phyloP scores from a whole-genome alignment of 352 stramenopile species.

The Pythium volutum region DNA sequence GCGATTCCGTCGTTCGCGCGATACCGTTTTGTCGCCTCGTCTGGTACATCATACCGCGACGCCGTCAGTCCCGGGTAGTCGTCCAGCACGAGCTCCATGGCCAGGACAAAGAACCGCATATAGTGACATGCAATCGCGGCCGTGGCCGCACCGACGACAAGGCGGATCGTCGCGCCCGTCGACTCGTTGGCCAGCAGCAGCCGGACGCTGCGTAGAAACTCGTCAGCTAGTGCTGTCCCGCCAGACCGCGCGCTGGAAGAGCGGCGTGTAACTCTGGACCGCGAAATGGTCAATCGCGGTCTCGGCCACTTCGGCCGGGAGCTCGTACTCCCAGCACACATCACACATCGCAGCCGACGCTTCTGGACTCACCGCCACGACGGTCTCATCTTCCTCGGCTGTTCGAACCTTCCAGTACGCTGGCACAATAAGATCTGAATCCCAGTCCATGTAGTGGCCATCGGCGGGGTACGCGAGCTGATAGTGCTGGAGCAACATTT shows the following conservation, averaged over 20 bases:
- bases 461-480: slow-evolving; percentile 8
- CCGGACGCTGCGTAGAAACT: no score
- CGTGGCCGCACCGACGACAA: slow-evolving; percentile 15
- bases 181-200: no score
- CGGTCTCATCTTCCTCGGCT: no score
- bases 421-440: slow-evolving; percentile 14
- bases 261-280: slow-evolving; percentile 24
- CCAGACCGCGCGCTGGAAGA: slow-evolving; percentile 15
- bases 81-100: slow-evolving; percentile 23
- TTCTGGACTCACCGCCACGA: no score
- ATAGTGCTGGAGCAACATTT: slow-evolving; percentile 3
- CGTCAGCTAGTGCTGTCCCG: no score
- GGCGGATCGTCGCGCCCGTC: slow-evolving; percentile 8
- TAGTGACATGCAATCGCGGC: slow-evolving; percentile 2
- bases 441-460: background rate
- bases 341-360: no score
- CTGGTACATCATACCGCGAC: slow-evolving; percentile 19
- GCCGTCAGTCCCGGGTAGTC: slow-evolving; percentile 8
- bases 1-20: background rate
- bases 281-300: slow-evolving; percentile 33
- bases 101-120: slow-evolving; percentile 21
- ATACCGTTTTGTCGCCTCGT: no score
- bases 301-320: slow-evolving; percentile 23
- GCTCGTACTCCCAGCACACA: slow-evolving; percentile 35
- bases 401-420: background rate